Conservation (phyloP, 31 red algal species). For the Asparagopsis taxiformis region DNA sequence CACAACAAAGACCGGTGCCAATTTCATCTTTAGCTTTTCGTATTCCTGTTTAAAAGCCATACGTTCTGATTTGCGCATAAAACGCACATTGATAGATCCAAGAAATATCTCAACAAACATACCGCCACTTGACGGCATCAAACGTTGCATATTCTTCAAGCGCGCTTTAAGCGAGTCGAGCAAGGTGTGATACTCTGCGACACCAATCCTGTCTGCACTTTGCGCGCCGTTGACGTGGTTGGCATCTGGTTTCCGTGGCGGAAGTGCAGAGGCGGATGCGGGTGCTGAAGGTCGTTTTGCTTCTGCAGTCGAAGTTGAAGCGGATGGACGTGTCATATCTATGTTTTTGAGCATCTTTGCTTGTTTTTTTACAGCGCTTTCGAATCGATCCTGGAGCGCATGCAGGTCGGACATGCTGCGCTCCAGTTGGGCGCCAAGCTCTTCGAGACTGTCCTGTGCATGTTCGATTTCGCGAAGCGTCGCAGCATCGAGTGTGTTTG, state of each 20-base stretch:
- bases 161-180: constrained; percentile 14
- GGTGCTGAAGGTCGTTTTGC: not conserved
- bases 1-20: constrained; percentile 71
- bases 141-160: constrained; percentile 22
- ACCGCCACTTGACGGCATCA: constrained; percentile 86
- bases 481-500: constrained; percentile 18
- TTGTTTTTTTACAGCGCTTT: constrained; percentile 65
- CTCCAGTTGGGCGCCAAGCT: constrained; percentile 24
- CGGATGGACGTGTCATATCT: not conserved
- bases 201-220: not conserved
- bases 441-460: constrained; percentile 47
- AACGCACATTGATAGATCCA: constrained; percentile 94
- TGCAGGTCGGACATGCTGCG: constrained; percentile 48
- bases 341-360: constrained; percentile 52
- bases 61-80: constrained; percentile 72
- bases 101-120: constrained; percentile 87
- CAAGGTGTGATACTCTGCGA: constrained; percentile 1
- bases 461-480: constrained; percentile 19
- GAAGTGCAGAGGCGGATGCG: not conserved
- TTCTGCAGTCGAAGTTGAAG: constrained; percentile 9
- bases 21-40: constrained; percentile 81
- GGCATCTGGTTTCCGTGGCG: not conserved
- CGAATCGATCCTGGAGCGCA: constrained; percentile 72
- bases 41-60: constrained; percentile 84
- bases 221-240: not conserved